Evolutionary conservation across 176 grass and related monocot species (phyloP).

Genomic region (Puya raimondii): DNA sequence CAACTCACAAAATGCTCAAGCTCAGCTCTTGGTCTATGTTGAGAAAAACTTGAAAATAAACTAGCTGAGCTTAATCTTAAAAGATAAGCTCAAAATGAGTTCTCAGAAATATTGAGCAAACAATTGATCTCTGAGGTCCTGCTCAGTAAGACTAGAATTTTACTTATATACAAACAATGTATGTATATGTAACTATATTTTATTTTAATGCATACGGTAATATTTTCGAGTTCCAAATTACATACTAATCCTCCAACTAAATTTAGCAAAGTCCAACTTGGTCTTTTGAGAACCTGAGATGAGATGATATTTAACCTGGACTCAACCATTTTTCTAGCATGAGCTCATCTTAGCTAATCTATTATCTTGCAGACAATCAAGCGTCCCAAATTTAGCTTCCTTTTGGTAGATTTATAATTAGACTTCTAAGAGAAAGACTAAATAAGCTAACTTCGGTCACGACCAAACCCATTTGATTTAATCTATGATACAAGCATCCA

Average conservation of each 20-base stretch:
- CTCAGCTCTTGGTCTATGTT: background rate
- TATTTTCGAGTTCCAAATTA: background rate
- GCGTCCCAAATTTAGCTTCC: background rate
- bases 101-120: too few relatives aligned
- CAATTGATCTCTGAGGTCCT: too few relatives aligned
- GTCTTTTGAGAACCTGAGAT: background rate
- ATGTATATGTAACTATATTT: too few relatives aligned
- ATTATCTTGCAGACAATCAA: background rate
- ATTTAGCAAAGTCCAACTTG: background rate
- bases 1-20: background rate
- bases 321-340: background rate
- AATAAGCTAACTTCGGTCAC: background rate
- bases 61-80: background rate
- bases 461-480: background rate
- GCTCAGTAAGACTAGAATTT: too few relatives aligned
- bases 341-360: background rate
- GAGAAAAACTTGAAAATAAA: background rate
- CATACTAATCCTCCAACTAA: background rate
- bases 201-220: too few relatives aligned
- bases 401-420: background rate
- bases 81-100: background rate
- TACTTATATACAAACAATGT: too few relatives aligned
- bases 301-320: background rate
- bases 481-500: background rate
- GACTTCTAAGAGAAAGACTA: background rate